Evolutionary conservation across 768 basidiomycete genomes (phyloP).

Genomic region (Hemileccinum rubropunctum): DNA sequence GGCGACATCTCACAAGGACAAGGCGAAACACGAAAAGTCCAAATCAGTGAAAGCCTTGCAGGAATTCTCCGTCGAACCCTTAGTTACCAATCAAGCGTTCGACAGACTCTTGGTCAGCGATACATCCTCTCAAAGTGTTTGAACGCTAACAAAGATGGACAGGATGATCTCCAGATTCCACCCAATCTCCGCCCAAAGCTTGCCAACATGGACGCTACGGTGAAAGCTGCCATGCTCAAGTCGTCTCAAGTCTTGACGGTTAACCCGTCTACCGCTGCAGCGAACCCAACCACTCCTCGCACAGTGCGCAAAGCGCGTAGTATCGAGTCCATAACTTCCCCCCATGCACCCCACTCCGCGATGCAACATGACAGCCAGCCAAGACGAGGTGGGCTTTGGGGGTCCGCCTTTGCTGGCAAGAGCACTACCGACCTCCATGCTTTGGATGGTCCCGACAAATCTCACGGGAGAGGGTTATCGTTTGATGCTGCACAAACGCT

Average conservation of each 20-base stretch:
- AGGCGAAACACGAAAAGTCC: constrained; percentile 41
- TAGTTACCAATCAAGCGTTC: constrained; percentile 66
- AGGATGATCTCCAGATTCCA: constrained; percentile 93
- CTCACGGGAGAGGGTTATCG: constrained; percentile 60
- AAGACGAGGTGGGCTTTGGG: constrained; percentile 24
- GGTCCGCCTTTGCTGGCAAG: constrained; percentile 28
- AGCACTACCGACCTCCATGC: constrained; percentile 30
- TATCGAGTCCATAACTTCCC: constrained; percentile 65
- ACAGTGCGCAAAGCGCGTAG: constrained; percentile 69
- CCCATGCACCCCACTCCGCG: constrained; percentile 38
- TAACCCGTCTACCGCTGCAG: constrained; percentile 32
- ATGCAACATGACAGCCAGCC: constrained; percentile 35
- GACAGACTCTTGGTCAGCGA: constrained; percentile 72
- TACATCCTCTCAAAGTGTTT: background rate
- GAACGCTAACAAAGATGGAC: constrained; percentile 5
- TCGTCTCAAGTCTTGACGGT: constrained; percentile 67
- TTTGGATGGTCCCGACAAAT: constrained; percentile 28
- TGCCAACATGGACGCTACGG: constrained; percentile 73
- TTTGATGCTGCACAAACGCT: constrained; percentile 52
- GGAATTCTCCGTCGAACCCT: constrained; percentile 33
- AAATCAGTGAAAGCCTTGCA: constrained; percentile 43
- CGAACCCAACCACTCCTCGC: constrained; percentile 46
- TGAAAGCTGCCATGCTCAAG: constrained; percentile 91
- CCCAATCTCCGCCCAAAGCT: constrained; percentile 74
- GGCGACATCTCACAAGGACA: constrained; percentile 15